phyloP scores from a whole-genome alignment of 2,329 filamentous ascomycete species.

The Neofusicoccum cordaticola region DNA sequence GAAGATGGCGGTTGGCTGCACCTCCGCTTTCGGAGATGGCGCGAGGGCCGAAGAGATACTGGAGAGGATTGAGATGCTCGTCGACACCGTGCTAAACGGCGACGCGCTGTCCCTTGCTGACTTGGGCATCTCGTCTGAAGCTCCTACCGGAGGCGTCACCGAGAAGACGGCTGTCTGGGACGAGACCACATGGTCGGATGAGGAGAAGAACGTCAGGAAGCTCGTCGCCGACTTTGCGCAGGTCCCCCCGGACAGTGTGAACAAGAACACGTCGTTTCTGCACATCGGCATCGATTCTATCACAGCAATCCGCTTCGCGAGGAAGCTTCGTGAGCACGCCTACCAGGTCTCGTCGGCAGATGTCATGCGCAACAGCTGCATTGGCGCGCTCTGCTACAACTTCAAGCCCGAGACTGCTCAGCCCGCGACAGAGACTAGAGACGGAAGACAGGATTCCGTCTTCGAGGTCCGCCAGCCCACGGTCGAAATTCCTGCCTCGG shows the following conservation, averaged over 20 bases:
- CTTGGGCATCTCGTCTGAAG: constrained; percentile 32
- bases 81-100: constrained; percentile 27
- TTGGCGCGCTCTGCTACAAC: constrained; percentile 22
- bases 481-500: background rate
- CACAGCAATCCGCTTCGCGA: constrained; percentile 34
- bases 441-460: background rate
- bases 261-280: constrained; percentile 30
- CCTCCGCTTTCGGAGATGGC: constrained; percentile 25
- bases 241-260: constrained; percentile 24
- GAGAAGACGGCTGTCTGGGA: constrained; percentile 2
- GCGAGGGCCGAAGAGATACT: constrained; percentile 27
- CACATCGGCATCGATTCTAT: constrained; percentile 37
- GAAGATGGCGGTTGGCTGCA: constrained; percentile 27
- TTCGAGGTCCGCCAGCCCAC: background rate
- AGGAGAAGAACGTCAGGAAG: background rate
- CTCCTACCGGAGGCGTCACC: background rate
- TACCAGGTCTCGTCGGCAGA: constrained; percentile 34
- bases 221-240: constrained; percentile 26
- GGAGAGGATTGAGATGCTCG: constrained; percentile 32
- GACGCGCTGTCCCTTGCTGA: constrained; percentile 25
- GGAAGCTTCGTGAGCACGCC: constrained; percentile 27
- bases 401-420: background rate
- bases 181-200: constrained; percentile 7
- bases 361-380: constrained; percentile 33
- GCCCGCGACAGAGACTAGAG: background rate